Base-by-base conservation (phyloP, 163 green algal species). In the Scenedesmus sp. region DNA sequence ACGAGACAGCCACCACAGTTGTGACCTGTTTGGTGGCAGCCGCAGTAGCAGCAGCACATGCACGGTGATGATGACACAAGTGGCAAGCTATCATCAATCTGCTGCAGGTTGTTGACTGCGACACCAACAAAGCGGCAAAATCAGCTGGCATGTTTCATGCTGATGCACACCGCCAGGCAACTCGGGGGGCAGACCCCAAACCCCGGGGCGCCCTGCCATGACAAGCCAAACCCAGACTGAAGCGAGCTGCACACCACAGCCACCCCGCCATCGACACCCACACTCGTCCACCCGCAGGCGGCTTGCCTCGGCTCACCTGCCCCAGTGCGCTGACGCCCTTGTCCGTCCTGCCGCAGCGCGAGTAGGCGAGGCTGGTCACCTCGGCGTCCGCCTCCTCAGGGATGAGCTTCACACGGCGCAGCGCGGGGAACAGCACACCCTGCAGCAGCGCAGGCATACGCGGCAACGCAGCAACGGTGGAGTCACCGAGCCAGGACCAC, bases 311-410 rank as follows among this genome's bases (percentile, higher is more conserved):
- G 12, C n/a, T 40, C 89, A 96, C 94, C 96, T 98, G 96, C 1
- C 95, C 93, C 61, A 96, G 88, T 49, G 94, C 97, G 30, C 95
- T 98, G 33, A 99, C 97, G 15, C 97, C 97, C 65, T 96, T 97
- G 94, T 99, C 97, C 2, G 97, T 99, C 44, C 97, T 95, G 7
- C 97, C 97, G 85, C 96, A 98, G 12, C 97, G 92, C 3, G 95
- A 97, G 89, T 99, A 98, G 3, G 89, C 43, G 37, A 98, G 81
- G 18, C 82, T 78, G 89, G 94, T 70, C 84, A 93, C 93, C 30
- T 93, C 90, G 1, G 46, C 73, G 7, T 81, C 79, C 1, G 44
- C 82, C 42, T 92, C 87, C 22, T 65, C 76, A 5, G 93, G 93
- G 12, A 98, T 94, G 13, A 98, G 94, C 37, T 93, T 86, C 37